Conservation (phyloP, 768 basidiomycete species). For the Asterophora parasitica region DNA sequence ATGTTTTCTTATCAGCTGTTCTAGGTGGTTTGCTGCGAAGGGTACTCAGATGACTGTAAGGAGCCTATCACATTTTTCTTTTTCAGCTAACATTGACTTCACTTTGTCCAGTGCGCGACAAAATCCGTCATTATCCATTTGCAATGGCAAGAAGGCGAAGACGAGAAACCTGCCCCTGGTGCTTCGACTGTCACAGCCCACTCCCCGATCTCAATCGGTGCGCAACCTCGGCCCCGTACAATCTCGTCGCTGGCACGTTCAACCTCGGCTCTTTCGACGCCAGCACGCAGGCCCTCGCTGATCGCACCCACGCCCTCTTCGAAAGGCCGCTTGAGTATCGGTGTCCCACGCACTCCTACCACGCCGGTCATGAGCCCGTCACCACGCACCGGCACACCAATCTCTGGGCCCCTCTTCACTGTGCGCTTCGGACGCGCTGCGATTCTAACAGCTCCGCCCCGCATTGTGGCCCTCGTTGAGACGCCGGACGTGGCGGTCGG, state of each 20-base stretch:
- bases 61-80: not conserved
- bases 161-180: slow-evolving; percentile 16
- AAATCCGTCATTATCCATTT: slow-evolving; percentile 83
- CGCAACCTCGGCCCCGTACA: slow-evolving; percentile 37
- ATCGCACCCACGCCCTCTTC: slow-evolving; percentile 22
- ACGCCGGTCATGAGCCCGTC: slow-evolving; percentile 43
- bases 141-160: slow-evolving; percentile 75
- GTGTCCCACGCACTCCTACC: slow-evolving; percentile 18
- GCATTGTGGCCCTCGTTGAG: slow-evolving; percentile 75
- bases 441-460: slow-evolving; percentile 79
- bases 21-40: slow-evolving; percentile 85
- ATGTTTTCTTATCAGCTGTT: not conserved
- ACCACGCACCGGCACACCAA: slow-evolving; percentile 38
- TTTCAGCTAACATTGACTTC: not conserved
- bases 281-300: slow-evolving; percentile 35
- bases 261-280: slow-evolving; percentile 32
- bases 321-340: slow-evolving; percentile 39
- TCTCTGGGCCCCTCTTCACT: slow-evolving; percentile 32
- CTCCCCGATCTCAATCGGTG: slow-evolving; percentile 16
- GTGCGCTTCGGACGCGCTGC: slow-evolving; percentile 65
- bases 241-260: slow-evolving; percentile 53
- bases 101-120: slow-evolving; percentile 64
- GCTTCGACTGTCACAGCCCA: slow-evolving; percentile 14
- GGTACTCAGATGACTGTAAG: slow-evolving; percentile 86
- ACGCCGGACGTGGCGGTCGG: slow-evolving; percentile 89